Evolutionary conservation across 495 filamentous ascomycete species (phyloP), one percentile per base, ranked within the genome.

Genomic region (Sphaerosporella brunnea): DNA sequence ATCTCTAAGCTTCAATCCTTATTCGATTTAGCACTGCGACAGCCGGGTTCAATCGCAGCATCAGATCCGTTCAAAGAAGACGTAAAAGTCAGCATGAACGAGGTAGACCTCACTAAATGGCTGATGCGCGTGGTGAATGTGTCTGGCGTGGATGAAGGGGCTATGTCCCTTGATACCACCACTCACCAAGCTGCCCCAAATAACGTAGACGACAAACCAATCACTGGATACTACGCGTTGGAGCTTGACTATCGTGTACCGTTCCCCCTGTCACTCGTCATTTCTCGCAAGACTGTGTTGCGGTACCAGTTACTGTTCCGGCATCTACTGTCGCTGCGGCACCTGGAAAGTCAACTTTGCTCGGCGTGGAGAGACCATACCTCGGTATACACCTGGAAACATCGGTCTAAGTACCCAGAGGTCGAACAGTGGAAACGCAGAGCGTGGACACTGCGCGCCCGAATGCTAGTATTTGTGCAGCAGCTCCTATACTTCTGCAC

Each of bases 51-150:
- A 58, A 80, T 97, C 40, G 88, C 90, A 13, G 85, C 85, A 2
- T 74, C 88, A 44, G 90, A 96, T 63, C 85, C 87, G 0, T 97
- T 88, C 69, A 96, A 95, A 60, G 90, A 97, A 62, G 86, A 96
- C 57, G 84, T 97, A 52, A 93, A 92, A 61, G 82, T 97, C 7
- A 77, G 82, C 51, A 94, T 96, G 84, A 95, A 94, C 63, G 85
- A 94, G 53, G 75, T 88, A 44, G 79, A 82, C 15, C 73, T 97
- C 23, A 90, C 83, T 4, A 88, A 87, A 54, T 87, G 84, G 70
- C 68, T 97, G 41, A 93, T 94, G 76, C 77, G 86, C 18, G 85
- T 97, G 23, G 88, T 97, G 48, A 95, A 81, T 57, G 90, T 95
- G 49, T 85, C 81, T 1, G 90, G 90, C 18, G 80, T 96, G 47